Percentiles rank a stretch among this genome's conserved stretches.
Conservation (phyloP, 2,329 filamentous ascomycete genomes). For the Apiospora phragmitis region DNA sequence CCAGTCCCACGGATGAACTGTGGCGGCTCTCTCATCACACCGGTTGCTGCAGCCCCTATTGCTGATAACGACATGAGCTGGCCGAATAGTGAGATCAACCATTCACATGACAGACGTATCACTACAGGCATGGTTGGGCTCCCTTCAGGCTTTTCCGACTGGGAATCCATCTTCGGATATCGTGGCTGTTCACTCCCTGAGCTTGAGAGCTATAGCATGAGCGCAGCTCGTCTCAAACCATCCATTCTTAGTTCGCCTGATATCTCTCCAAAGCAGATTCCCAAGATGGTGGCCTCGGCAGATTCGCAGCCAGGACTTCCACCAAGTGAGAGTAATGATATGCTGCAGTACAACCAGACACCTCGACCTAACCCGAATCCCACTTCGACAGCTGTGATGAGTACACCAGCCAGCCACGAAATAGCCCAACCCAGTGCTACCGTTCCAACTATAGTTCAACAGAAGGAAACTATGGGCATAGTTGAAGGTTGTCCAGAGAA, state of each 20-base stretch:
- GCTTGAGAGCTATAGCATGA: slow-evolving; percentile 34
- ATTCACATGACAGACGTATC: slow-evolving; percentile 23
- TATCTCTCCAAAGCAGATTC: slow-evolving; percentile 21
- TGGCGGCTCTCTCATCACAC: background rate
- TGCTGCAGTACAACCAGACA: background rate
- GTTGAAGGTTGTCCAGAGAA: background rate
- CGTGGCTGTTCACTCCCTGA: slow-evolving; percentile 36
- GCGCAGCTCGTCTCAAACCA: background rate
- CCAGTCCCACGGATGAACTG: background rate
- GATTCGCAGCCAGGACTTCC: background rate
- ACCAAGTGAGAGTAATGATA: background rate
- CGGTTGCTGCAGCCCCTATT: background rate
- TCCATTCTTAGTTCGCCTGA: background rate
- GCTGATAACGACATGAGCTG: background rate
- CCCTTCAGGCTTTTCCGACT: slow-evolving; percentile 26
- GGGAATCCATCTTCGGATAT: slow-evolving; percentile 28
- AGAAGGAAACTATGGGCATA: background rate
- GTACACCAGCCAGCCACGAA: background rate
- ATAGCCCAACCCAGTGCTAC: background rate
- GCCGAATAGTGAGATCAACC: background rate
- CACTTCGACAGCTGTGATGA: background rate
- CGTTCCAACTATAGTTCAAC: background rate
- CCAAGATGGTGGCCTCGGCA: slow-evolving; percentile 20
- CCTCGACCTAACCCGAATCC: background rate
- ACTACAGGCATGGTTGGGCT: slow-evolving; percentile 35